Base-by-base conservation (phyloP, 1,139 yeast genomes). In the Taphrina confusa region DNA sequence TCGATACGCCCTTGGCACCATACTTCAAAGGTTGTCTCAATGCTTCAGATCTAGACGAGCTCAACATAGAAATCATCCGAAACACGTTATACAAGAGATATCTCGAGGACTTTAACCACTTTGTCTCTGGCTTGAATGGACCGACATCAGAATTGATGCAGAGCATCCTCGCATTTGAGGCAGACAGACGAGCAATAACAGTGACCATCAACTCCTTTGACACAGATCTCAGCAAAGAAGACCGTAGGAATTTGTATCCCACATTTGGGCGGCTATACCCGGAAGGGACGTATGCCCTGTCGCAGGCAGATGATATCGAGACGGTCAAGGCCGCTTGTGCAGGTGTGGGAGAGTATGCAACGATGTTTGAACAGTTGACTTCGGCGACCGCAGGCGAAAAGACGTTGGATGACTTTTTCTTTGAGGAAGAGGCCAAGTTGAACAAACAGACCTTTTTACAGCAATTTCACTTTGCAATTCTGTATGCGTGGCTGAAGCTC, bases 1-100 rank as follows among this genome's bases (percentile, higher is more conserved):
- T 92, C 62, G 99, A 94, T 74, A 92, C 98, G 8, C 98, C 98
- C 9, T 80, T 94, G 71, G 97, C 98, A 0, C 95, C 96, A 45
- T 94, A 91, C 74, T 92, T 94, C 78, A 86, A 89, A 71, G 88
- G 86, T 70, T 88, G 96, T 71, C 78, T 94, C 64, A 81, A 89
- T n/a, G 95, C 94, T 6, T 94, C 89, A 67, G 97, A 92, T 73
- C 80, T 94, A 72, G 96, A 91, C 70, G 99, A 94, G 73, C 78
- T 91, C 71, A 92, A 94, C 75, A 91, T 94, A 69, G 99, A 94
- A 73, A 87, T 94, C 68, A 84, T 94, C 64, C 83, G 97, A 74
- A 94, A 92, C 76, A 85, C 85, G 69, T 80, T 94, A 62, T 92
- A 87, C 82, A 86, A 88, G 73, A 95, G 96, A 49, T 94, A 94